Evolutionary conservation across 257 asterid species (phyloP).

Genomic region (Dorcoceras hygrometricum): DNA sequence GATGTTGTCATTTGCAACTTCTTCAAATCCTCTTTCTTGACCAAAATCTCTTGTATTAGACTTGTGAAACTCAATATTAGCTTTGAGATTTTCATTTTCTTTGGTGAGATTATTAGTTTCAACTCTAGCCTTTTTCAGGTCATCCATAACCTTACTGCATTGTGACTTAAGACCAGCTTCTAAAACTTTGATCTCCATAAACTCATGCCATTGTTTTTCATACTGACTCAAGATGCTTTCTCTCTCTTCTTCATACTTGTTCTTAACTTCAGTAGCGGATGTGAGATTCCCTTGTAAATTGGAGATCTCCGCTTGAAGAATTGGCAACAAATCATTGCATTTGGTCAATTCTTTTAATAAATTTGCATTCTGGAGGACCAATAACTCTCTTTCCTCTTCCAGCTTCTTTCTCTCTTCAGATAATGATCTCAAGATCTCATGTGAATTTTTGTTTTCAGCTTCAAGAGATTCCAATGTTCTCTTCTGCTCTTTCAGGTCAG

Average conservation of each 20-base stretch:
- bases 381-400: conserved; percentile 45
- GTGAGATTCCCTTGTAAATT: conserved; percentile 34
- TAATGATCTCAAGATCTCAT: conserved; percentile 35
- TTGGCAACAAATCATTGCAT: conserved; percentile 41
- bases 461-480: conserved; percentile 48
- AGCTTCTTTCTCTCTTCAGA: conserved; percentile 54
- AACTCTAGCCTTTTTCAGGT: conserved; percentile 50
- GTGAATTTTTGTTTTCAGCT: conserved; percentile 45
- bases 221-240: conserved; percentile 35
- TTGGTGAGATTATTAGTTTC: conserved; percentile 45
- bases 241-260: conserved; percentile 56
- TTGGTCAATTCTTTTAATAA: conserved; percentile 47
- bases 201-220: conserved; percentile 49
- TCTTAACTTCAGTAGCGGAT: conserved; percentile 47
- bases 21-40: conserved; percentile 30
- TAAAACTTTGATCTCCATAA: conserved; percentile 38
- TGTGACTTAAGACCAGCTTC: conserved; percentile 51
- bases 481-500: conserved; percentile 46
- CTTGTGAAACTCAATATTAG: conserved; percentile 49
- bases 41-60: conserved; percentile 37
- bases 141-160: conserved; percentile 43
- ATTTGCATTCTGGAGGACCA: conserved; percentile 42
- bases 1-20: conserved; percentile 31
- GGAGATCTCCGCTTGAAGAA: conserved; percentile 57
- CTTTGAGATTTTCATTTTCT: conserved; percentile 52